These are phyloP conservation scores for Picea sitchensis DNA, from an alignment of 75 land plant species.

Conservation along the genomic window DNA sequence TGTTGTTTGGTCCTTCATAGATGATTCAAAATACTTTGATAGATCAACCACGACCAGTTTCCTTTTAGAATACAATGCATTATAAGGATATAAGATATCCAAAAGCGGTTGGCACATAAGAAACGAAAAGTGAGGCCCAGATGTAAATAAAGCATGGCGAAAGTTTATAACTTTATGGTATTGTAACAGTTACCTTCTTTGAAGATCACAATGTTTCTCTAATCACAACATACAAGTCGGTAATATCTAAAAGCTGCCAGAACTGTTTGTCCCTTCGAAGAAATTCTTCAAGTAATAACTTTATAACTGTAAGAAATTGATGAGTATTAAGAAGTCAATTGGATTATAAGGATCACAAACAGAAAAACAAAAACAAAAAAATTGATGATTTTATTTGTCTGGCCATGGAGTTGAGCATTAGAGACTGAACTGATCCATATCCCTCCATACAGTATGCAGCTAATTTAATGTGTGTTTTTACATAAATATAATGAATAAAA, in stretches of 20 bases:
- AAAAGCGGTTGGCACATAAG: no score
- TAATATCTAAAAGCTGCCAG: not conserved
- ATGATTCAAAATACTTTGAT: no score
- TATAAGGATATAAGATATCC: no score
- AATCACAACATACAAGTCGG: not conserved
- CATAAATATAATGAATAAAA: slow-evolving; percentile 3
- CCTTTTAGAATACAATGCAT: no score
- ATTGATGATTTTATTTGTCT: not conserved
- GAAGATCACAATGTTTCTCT: not conserved
- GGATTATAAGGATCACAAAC: not conserved
- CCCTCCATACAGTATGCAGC: not conserved
- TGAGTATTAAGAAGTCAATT: not conserved
- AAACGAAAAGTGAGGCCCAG: no score
- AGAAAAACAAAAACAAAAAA: not conserved
- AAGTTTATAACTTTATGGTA: no score
- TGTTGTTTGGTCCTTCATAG: no score
- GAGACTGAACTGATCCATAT: not conserved
- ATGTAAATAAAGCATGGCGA: no score
- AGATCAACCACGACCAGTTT: no score
- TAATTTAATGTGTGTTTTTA: not conserved
- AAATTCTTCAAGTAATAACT: not conserved
- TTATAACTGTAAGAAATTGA: not conserved
- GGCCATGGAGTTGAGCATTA: not conserved
- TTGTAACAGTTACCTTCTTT: no score
- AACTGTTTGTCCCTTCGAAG: not conserved